Conservation (phyloP, 257 asterid species). For the Ocimum tenuiflorum region DNA sequence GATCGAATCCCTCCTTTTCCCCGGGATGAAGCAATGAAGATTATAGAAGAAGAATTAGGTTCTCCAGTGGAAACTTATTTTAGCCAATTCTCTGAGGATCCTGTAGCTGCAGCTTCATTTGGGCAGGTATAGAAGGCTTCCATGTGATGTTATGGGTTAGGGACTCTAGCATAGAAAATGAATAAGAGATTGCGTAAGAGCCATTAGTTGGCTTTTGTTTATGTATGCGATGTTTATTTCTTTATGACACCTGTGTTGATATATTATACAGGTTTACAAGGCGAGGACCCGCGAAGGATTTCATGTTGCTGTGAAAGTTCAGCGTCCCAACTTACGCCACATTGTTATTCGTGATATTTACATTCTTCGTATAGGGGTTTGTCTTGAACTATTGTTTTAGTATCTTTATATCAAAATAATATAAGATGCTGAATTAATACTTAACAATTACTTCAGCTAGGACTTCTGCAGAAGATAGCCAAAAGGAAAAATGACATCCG, state of each 20-base stretch:
- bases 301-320: slow-evolving; percentile 95
- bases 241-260: slow-evolving; percentile 17
- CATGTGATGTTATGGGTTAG: slow-evolving; percentile 8
- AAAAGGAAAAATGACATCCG: slow-evolving; percentile 78
- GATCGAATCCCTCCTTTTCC: slow-evolving; percentile 93
- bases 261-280: slow-evolving; percentile 60
- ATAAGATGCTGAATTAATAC: slow-evolving; percentile 27
- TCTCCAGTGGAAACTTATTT: slow-evolving; percentile 53
- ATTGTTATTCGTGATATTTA: slow-evolving; percentile 79
- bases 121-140: slow-evolving; percentile 70
- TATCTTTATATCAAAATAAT: not conserved
- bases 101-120: slow-evolving; percentile 99
- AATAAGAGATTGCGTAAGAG: not conserved
- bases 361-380: slow-evolving; percentile 88
- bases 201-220: not conserved
- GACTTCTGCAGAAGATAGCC: slow-evolving; percentile 73
- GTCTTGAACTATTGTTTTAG: slow-evolving; percentile 29
- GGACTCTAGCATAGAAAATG: slow-evolving; percentile 6
- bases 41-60: slow-evolving; percentile 82
- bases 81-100: slow-evolving; percentile 74
- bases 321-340: slow-evolving; percentile 81
- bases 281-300: slow-evolving; percentile 71
- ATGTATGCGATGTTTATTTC: not conserved
- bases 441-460: slow-evolving; percentile 53
- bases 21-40: slow-evolving; percentile 71